These are phyloP conservation scores for Taphrina confusa DNA, from an alignment of 1,139 yeast species.

Conservation along the genomic window DNA sequence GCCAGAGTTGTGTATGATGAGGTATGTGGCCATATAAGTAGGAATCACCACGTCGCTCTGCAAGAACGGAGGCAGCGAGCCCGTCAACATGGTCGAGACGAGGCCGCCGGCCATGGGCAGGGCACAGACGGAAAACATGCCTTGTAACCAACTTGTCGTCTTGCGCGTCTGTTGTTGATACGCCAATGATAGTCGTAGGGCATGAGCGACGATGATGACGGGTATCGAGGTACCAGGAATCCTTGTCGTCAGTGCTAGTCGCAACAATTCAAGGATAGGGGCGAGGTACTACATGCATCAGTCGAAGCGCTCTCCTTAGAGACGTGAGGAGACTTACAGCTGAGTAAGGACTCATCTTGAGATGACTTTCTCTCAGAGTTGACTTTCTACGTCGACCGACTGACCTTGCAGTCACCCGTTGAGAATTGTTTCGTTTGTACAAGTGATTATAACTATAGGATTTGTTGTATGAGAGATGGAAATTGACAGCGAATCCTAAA, in stretches of 20 bases:
- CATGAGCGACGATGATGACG: slow-evolving; percentile 29
- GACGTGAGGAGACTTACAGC: not conserved
- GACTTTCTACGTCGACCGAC: too few relatives aligned
- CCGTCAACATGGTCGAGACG: slow-evolving; percentile 24
- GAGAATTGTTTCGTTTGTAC: too few relatives aligned
- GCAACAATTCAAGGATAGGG: slow-evolving; percentile 1
- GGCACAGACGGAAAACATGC: slow-evolving; percentile 28
- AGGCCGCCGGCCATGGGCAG: slow-evolving; percentile 32
- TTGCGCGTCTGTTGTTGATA: slow-evolving; percentile 11
- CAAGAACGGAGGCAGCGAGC: slow-evolving; percentile 27
- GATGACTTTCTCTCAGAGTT: too few relatives aligned
- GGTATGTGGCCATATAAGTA: slow-evolving; percentile 24
- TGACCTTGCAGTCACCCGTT: too few relatives aligned
- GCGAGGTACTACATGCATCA: slow-evolving; percentile 4
- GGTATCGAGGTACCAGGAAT: slow-evolving; percentile 21
- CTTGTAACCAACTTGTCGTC: slow-evolving; percentile 23
- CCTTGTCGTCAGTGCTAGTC: slow-evolving; percentile 10
- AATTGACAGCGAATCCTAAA: too few relatives aligned
- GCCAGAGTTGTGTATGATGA: slow-evolving; percentile 10
- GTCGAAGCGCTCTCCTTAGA: not conserved
- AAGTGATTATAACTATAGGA: too few relatives aligned
- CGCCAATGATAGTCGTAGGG: slow-evolving; percentile 24
- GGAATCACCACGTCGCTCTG: slow-evolving; percentile 29
- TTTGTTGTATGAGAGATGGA: too few relatives aligned
- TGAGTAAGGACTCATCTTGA: slow-evolving; percentile 19